Base-by-base conservation (phyloP, 352 stramenopile genomes). In the Globisporangium alternatum region DNA sequence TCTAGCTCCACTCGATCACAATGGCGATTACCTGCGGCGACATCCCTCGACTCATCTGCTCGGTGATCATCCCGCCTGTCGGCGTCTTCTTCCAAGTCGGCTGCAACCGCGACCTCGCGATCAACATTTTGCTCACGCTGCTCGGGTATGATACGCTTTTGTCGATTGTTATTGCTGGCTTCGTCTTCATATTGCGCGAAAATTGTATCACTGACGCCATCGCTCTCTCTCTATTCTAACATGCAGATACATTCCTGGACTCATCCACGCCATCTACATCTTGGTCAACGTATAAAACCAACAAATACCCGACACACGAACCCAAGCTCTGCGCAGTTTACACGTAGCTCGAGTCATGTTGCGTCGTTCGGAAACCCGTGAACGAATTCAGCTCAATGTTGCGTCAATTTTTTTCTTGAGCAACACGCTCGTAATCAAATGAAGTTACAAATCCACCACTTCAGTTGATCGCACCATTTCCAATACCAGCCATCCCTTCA, bases 211-310 rank as follows among this genome's bases (percentile, higher is more conserved):
- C 17, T n/a, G n/a, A 19, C 15, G n/a, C 13, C n/a, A 39, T 45
- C 56, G n/a, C 41, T 17, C 37, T 19, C 35, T 41, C 2, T 54
- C 28, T 19, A 22, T 43, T 28, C 33, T 3, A 15, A n/a, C 15
- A 9, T 15, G 3, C 57, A 88, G 80, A 5, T 89, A 89, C 67
- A 75, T 89, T 56, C 80, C 80, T 25, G 82, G 82, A 8, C 67
- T 91, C 62, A 88, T 91, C 62, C 82, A 91, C 64, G 82, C 82
- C 13, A 76, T 91, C 37, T 89, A 89, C 65, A 91, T 91, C 57
- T 71, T 91, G 35, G 74, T 91, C 48, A 82, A 78, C 68, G 69
- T 88, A 66, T 90, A 81, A 56, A 41, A 15, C 8, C 31, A 13
- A 9, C 35, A 41, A 41, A 12, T 15, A 9, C 35, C 9, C 35